These are phyloP conservation scores for Verticillium longisporum DNA, from an alignment of 2,329 filamentous ascomycete species.

Conservation along the genomic window DNA sequence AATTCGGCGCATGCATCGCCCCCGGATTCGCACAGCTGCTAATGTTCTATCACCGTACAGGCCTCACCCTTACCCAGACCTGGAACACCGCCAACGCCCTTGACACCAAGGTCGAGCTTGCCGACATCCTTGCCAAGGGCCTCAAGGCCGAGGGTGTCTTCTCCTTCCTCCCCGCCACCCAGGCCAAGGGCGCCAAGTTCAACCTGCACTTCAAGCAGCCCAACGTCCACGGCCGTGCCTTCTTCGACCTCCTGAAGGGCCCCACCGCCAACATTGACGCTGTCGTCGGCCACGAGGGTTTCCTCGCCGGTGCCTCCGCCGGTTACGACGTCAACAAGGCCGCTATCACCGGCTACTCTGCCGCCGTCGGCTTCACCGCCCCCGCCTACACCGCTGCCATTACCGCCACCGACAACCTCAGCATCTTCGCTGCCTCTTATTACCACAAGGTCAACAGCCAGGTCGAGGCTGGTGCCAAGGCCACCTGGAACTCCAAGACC, in stretches of 20 bases:
- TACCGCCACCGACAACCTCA: conserved; percentile 93
- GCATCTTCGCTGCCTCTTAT: conserved; percentile 92
- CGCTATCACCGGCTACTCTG: conserved; percentile 91
- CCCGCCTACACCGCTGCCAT: conserved; percentile 87
- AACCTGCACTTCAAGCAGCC: conserved; percentile 99
- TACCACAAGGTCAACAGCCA: conserved; percentile 99
- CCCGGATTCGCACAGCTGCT: conserved; percentile 44
- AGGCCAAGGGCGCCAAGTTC: conserved; percentile 91
- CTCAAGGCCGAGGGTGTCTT: conserved; percentile 96
- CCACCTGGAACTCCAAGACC: conserved; percentile 96
- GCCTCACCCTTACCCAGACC: conserved; percentile 92
- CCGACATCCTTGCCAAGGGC: conserved; percentile 92
- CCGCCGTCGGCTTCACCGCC: conserved; percentile 86
- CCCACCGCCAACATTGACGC: conserved; percentile 92
- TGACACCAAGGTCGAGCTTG: conserved; percentile 96
- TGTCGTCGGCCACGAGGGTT: conserved; percentile 95
- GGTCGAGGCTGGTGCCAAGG: conserved; percentile 97
- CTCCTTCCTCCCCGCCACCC: conserved; percentile 83
- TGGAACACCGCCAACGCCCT: conserved; percentile 98
- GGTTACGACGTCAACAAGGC: conserved; percentile 98
- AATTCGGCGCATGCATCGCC: conserved; percentile 24
- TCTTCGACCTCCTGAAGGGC: conserved; percentile 94
- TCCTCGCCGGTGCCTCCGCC: conserved; percentile 94
- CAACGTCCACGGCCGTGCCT: conserved; percentile 93
- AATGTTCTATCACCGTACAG: conserved; percentile 56